Conservation (phyloP, 2,329 filamentous ascomycete species). For the Colletotrichum eleusines region DNA sequence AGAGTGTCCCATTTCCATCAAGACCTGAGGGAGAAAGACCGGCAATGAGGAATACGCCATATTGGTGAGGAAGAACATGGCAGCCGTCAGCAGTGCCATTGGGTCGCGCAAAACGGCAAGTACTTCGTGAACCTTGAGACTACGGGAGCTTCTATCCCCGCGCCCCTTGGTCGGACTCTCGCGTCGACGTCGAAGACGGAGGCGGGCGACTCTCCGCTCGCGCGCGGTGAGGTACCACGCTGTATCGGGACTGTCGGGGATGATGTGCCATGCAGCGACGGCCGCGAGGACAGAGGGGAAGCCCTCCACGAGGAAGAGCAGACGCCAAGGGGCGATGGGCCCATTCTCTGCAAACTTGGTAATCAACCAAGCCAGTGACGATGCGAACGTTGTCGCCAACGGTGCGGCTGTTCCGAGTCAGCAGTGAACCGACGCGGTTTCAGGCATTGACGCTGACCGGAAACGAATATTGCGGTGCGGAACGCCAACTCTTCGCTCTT, state of each 20-base stretch:
- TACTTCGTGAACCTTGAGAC: slow-evolving; percentile 68
- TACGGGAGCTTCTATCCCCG: slow-evolving; percentile 45
- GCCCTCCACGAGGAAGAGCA: slow-evolving; percentile 86
- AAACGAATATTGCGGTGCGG: slow-evolving; percentile 87
- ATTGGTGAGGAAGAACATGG: slow-evolving; percentile 90
- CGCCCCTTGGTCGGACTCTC: slow-evolving; percentile 52
- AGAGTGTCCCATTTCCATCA: slow-evolving; percentile 80
- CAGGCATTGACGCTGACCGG: slow-evolving; percentile 58
- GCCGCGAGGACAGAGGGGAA: slow-evolving; percentile 85
- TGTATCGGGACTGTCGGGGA: slow-evolving; percentile 81
- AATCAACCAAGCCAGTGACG: slow-evolving; percentile 83
- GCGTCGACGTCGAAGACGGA: slow-evolving; percentile 71
- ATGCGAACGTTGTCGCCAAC: slow-evolving; percentile 85
- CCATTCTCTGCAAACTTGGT: slow-evolving; percentile 73
- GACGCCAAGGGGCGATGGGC: slow-evolving; percentile 85
- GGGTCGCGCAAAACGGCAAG: slow-evolving; percentile 72
- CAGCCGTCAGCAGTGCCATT: slow-evolving; percentile 78
- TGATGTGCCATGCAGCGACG: slow-evolving; percentile 77
- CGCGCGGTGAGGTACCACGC: slow-evolving; percentile 72
- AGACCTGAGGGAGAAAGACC: slow-evolving; percentile 86
- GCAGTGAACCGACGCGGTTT: not conserved
- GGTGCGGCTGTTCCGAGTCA: slow-evolving; percentile 77
- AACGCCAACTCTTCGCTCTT: slow-evolving; percentile 81
- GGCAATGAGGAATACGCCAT: slow-evolving; percentile 90
- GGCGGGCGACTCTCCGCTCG: slow-evolving; percentile 76